Conservation (phyloP, 1,139 yeast genomes). For the Sugiyamaella novakii region DNA sequence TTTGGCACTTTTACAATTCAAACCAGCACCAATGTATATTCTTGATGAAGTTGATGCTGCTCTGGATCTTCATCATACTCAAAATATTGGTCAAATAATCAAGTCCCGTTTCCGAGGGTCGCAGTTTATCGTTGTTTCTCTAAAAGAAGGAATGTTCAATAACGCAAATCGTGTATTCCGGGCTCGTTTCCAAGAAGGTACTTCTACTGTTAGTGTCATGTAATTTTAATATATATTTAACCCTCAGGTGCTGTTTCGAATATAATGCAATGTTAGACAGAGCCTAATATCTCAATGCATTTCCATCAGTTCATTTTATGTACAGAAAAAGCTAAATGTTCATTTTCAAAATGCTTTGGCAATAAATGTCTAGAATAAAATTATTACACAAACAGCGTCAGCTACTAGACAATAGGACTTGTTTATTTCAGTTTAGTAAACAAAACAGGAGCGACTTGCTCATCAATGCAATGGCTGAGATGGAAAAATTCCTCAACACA, state of each 20-base stretch:
- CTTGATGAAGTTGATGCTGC: constrained; percentile 99
- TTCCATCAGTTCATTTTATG: background rate
- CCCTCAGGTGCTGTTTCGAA: no score
- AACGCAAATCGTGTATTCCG: constrained; percentile 94
- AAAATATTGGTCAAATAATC: constrained; percentile 93
- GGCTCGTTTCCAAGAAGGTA: constrained; percentile 94
- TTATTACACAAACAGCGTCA: constrained; percentile 14
- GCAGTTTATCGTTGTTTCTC: constrained; percentile 92
- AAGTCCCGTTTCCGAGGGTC: constrained; percentile 94
- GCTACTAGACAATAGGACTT: constrained; percentile 8
- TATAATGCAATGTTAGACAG: no score
- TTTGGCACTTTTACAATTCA: constrained; percentile 86
- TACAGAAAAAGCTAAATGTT: constrained; percentile 1
- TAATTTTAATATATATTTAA: no score
- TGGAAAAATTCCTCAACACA: constrained; percentile 98
- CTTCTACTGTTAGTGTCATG: constrained; percentile 69
- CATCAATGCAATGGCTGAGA: constrained; percentile 89
- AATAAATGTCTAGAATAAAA: constrained; percentile 17
- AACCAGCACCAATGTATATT: constrained; percentile 98
- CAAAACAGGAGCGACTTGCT: constrained; percentile 89
- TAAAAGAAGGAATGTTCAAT: constrained; percentile 97
- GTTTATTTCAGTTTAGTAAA: constrained; percentile 78
- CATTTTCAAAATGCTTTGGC: constrained; percentile 11
- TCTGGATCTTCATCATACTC: constrained; percentile 93
- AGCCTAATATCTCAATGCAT: background rate